Conservation (phyloP, 1,284 basidiomycete species). For the Cryptococcus deneoformans region DNA sequence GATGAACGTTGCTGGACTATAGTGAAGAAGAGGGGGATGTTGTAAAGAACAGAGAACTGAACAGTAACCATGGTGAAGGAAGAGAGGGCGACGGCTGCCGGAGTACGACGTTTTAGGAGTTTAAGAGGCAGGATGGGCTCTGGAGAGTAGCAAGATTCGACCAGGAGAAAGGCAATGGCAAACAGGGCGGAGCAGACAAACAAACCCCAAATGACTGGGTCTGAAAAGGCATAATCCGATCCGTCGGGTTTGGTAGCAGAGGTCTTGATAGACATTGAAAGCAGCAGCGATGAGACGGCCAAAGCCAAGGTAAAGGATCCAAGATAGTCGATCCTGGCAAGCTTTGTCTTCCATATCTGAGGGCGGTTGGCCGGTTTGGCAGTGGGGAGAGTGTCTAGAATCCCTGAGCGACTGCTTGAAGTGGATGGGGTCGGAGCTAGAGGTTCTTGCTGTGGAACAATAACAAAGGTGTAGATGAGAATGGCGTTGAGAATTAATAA, state of each 20-base stretch:
- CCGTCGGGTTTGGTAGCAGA: conserved; percentile 36
- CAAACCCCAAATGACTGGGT: conserved; percentile 66
- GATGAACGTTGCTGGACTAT: conserved; percentile 76
- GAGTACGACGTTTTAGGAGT: conserved; percentile 63
- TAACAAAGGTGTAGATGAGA: conserved; percentile 14
- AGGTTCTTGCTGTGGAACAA: conserved; percentile 6
- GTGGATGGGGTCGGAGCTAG: background rate
- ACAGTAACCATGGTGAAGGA: conserved; percentile 64
- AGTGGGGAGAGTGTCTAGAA: background rate
- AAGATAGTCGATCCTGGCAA: conserved; percentile 74
- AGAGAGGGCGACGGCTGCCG: conserved; percentile 69
- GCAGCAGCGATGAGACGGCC: conserved; percentile 67
- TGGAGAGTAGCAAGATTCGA: conserved; percentile 67
- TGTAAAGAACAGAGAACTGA: conserved; percentile 82
- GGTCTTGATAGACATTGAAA: conserved; percentile 75
- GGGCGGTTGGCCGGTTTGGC: background rate
- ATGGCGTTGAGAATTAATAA: conserved; percentile 14
- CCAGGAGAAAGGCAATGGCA: conserved; percentile 61
- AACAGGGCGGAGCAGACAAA: conserved; percentile 59
- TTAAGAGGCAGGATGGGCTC: conserved; percentile 81
- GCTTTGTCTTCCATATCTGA: conserved; percentile 56
- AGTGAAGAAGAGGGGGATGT: conserved; percentile 84
- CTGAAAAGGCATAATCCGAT: conserved; percentile 56
- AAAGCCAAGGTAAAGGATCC: conserved; percentile 74
- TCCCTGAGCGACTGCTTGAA: background rate